Evolutionary conservation across 371 early-diverging fungal species (phyloP).

Genomic region (Thermomucor indicae-seudaticae): DNA sequence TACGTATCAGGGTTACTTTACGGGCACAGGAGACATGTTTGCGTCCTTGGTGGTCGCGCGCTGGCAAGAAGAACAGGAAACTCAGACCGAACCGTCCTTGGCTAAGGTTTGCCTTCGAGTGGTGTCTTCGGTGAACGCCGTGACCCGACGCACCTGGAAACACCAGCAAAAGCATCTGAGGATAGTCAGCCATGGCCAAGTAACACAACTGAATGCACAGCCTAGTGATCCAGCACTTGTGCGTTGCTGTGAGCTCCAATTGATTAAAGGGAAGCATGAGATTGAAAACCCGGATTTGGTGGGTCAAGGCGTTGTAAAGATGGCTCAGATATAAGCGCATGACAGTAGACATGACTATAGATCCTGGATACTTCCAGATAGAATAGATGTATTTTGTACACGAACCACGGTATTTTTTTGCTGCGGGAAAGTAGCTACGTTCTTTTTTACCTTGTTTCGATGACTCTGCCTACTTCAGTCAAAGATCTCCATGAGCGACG

Average conservation of each 20-base stretch:
- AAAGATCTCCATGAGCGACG: slow-evolving; percentile 6
- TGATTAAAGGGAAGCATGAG: slow-evolving; percentile 62
- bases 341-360: background rate
- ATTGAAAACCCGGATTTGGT: slow-evolving; percentile 50
- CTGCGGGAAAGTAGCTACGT: no score
- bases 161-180: slow-evolving; percentile 26
- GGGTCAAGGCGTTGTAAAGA: slow-evolving; percentile 5
- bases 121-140: slow-evolving; percentile 67
- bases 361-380: background rate
- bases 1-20: slow-evolving; percentile 73
- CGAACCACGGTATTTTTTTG: no score
- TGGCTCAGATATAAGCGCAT: slow-evolving; percentile 2
- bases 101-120: slow-evolving; percentile 52
- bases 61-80: slow-evolving; percentile 18
- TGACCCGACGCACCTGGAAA: slow-evolving; percentile 61
- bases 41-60: slow-evolving; percentile 72
- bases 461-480: background rate
- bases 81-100: slow-evolving; percentile 8
- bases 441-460: no score
- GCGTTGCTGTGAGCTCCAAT: slow-evolving; percentile 55
- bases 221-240: slow-evolving; percentile 38
- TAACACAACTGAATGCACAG: slow-evolving; percentile 19
- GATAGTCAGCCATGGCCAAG: slow-evolving; percentile 8
- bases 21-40: slow-evolving; percentile 93
- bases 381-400: no score